Conservation (phyloP, 768 basidiomycete genomes). For the Tricholoma saponaceum region DNA sequence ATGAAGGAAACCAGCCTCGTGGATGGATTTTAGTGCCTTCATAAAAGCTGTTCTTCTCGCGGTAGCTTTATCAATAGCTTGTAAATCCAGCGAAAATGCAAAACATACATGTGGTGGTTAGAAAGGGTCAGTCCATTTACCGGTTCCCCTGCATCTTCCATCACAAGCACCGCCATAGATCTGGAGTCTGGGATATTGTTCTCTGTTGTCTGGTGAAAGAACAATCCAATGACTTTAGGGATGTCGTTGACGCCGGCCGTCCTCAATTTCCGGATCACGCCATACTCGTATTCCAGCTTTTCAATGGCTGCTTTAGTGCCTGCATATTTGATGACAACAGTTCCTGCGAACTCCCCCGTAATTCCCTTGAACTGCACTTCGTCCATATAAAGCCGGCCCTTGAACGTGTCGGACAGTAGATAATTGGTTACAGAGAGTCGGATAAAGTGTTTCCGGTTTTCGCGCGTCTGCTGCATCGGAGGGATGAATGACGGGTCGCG, state of each 20-base stretch:
- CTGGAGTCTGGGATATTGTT: too few species aligned
- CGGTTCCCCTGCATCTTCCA: slow-evolving; percentile 5
- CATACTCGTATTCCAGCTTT: not conserved
- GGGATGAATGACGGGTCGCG: not conserved
- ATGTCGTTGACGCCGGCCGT: not conserved
- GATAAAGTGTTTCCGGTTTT: not conserved
- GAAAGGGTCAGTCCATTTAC: not conserved
- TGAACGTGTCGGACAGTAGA: not conserved
- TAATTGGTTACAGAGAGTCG: not conserved
- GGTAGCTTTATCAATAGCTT: not conserved
- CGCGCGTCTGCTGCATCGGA: not conserved
- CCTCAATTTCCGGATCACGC: not conserved
- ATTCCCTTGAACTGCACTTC: not conserved
- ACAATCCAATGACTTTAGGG: slow-evolving; percentile 4
- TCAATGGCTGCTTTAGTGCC: not conserved
- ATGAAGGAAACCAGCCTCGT: slow-evolving; percentile 2
- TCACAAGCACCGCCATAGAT: not conserved
- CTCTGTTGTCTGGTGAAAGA: not conserved
- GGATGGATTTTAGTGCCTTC: not conserved
- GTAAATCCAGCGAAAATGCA: not conserved
- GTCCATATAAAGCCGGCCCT: not conserved
- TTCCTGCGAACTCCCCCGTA: not conserved
- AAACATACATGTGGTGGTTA: not conserved
- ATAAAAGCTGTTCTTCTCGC: not conserved
- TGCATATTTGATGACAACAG: not conserved